These are phyloP conservation scores for Amaranthus palmeri DNA, from an alignment of 148 eudicot genomes.

Conservation along the genomic window DNA sequence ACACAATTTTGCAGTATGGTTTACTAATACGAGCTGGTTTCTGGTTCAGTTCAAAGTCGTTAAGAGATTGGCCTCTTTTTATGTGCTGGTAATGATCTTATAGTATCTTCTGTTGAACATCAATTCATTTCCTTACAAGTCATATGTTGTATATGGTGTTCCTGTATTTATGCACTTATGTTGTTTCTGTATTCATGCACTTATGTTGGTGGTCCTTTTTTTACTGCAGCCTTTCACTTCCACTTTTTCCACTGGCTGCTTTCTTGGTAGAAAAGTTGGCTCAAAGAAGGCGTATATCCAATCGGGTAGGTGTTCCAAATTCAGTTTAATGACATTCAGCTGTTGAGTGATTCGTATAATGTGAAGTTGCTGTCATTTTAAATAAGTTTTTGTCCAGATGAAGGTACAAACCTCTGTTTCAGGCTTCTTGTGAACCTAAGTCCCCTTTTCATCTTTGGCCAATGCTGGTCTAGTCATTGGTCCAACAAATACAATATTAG, in stretches of 20 bases:
- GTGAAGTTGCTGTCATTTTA: not conserved
- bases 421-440: not conserved
- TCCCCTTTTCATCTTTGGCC: too few species aligned
- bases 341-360: not conserved
- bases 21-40: constrained; percentile 76
- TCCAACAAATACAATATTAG: not conserved
- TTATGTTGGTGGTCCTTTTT: not conserved
- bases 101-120: not conserved
- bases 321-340: not conserved
- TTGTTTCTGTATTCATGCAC: not conserved
- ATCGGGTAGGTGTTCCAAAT: constrained; percentile 48
- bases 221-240: constrained; percentile 60
- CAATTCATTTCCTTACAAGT: not conserved
- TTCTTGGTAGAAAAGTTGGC: constrained; percentile 71
- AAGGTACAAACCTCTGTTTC: not conserved
- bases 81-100: constrained; percentile 75
- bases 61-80: constrained; percentile 92
- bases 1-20: constrained; percentile 67
- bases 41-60: constrained; percentile 88
- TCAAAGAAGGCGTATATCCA: constrained; percentile 45
- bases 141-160: constrained; percentile 1
- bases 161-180: constrained; percentile 5
- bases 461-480: not conserved
- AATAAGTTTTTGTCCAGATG: not conserved
- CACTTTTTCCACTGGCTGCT: constrained; percentile 66